phyloP scores from a whole-genome alignment of 108 stramenopile genomes.

The Aurantiochytrium sp. region DNA sequence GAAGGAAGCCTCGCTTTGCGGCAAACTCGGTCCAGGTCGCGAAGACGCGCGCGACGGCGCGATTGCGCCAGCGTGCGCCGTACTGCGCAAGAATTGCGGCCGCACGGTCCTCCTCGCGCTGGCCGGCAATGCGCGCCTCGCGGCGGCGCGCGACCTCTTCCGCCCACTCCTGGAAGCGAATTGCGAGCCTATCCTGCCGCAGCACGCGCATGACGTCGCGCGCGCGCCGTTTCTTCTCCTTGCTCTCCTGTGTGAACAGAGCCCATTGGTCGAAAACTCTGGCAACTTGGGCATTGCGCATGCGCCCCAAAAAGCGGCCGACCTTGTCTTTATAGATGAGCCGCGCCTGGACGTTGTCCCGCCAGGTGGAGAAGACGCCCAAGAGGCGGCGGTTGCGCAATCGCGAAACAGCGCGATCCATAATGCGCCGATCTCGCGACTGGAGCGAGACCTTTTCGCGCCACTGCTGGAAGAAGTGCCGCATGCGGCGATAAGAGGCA shows the following conservation, averaged over 20 bases:
- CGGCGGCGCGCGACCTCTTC: background rate
- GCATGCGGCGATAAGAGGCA: background rate
- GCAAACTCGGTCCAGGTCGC: background rate
- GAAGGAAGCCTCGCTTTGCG: background rate
- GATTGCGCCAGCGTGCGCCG: background rate
- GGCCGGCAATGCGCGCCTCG: background rate
- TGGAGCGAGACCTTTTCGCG: background rate
- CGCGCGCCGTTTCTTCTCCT: background rate
- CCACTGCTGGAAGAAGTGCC: background rate
- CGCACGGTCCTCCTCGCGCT: background rate
- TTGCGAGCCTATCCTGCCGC: background rate
- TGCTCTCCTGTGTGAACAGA: background rate
- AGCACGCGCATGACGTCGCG: background rate
- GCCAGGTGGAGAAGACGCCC: background rate
- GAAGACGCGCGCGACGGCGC: background rate
- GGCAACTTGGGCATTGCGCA: background rate
- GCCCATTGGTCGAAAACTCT: background rate
- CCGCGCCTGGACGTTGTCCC: background rate
- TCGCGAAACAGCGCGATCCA: background rate
- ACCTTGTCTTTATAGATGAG: background rate
- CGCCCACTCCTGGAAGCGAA: background rate
- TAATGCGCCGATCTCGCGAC: background rate
- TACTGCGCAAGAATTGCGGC: background rate
- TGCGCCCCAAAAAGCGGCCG: background rate
- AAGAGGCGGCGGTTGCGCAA: background rate